Conservation (phyloP, 345 rosid species). For the Cardamine chenopodiifolia region DNA sequence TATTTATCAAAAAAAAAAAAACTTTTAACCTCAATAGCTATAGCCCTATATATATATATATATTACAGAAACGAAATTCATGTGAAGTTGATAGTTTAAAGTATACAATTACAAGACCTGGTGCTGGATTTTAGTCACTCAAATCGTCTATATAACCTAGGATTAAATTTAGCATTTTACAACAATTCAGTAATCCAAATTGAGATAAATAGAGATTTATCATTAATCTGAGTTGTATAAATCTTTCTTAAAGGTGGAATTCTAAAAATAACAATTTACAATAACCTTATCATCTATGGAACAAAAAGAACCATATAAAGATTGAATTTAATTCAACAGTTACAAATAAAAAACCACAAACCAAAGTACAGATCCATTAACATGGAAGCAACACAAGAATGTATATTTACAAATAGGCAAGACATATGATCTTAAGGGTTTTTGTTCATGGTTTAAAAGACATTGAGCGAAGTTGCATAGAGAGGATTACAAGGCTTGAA, state of each 20-base stretch:
- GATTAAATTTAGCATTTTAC: neutral
- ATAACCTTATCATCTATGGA: slow-evolving; percentile 19
- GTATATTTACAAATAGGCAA: slow-evolving; percentile 7
- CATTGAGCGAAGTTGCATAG: slow-evolving; percentile 65
- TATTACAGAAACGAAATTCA: no score
- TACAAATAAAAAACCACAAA: slow-evolving; percentile 22
- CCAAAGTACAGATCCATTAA: slow-evolving; percentile 29
- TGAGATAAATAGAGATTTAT: neutral
- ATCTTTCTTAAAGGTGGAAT: neutral
- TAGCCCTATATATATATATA: no score
- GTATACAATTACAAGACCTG: neutral
- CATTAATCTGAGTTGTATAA: neutral
- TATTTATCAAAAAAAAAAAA: no score
- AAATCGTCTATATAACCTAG: neutral
- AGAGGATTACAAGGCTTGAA: slow-evolving; percentile 58
- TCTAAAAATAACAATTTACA: neutral
- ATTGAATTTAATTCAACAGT: slow-evolving; percentile 31
- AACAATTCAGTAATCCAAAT: neutral
- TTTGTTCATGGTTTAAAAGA: slow-evolving; percentile 45
- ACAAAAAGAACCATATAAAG: slow-evolving; percentile 19
- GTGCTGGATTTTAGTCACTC: neutral
- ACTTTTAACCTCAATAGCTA: no score
- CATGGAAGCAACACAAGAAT: slow-evolving; percentile 22
- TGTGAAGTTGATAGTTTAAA: neutral
- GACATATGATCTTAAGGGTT: slow-evolving; percentile 13